Percentiles rank a stretch among this genome's conserved stretches.
These are phyloP conservation scores for Lentinus tigrinus DNA, from an alignment of 768 basidiomycete genomes.

Conservation along the genomic window DNA sequence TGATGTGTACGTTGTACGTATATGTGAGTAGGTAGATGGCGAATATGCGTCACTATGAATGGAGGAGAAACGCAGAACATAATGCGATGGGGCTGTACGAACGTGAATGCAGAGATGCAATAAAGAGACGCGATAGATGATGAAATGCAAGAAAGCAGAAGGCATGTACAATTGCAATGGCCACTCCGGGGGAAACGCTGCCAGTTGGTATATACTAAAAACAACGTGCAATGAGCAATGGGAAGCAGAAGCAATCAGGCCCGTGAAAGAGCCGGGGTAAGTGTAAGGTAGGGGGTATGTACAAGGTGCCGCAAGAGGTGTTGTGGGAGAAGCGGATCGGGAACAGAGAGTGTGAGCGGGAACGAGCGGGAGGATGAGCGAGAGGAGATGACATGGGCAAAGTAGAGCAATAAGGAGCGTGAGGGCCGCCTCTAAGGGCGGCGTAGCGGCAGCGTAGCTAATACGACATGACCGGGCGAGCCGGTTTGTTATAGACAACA, in stretches of 20 bases:
- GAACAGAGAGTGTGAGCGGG: neutral
- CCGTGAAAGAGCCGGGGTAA: neutral
- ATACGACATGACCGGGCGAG: slow-evolving; percentile 8
- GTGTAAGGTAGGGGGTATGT: slow-evolving; percentile 8
- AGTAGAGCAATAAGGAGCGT: slow-evolving; percentile 9
- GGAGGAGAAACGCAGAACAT: too few species aligned
- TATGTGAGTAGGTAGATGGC: too few species aligned
- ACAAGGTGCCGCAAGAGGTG: neutral
- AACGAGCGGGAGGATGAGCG: neutral
- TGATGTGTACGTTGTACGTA: too few species aligned
- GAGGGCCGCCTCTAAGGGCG: slow-evolving; percentile 4
- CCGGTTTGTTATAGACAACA: neutral
- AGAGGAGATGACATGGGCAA: neutral
- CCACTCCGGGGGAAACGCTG: neutral
- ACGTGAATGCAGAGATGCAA: neutral
- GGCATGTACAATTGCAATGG: slow-evolving; percentile 17
- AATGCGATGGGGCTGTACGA: neutral
- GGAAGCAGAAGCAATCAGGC: neutral
- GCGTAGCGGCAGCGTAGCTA: slow-evolving; percentile 11
- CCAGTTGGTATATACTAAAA: neutral
- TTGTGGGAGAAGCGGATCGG: neutral
- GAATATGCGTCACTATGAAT: too few species aligned
- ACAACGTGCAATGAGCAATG: neutral
- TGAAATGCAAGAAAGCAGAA: too few species aligned
- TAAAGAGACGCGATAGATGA: neutral